Percentiles rank a stretch among this genome's conserved stretches.
Conservation (phyloP, 2,329 filamentous ascomycete species). For the Aspergillus udagawae region DNA sequence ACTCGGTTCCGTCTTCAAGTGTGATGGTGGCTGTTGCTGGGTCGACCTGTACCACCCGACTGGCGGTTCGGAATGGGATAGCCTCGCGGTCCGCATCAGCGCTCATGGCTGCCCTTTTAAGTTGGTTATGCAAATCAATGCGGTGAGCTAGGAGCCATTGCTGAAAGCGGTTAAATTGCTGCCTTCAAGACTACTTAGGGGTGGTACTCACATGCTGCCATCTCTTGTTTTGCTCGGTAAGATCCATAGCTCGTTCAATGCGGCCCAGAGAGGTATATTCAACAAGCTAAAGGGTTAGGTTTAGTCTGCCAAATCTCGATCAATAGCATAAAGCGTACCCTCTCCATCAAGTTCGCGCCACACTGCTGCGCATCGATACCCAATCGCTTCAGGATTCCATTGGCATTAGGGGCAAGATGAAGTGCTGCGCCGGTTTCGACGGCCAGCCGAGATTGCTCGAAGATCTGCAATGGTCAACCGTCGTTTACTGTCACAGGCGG, state of each 20-base stretch:
- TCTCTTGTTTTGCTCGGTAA: constrained; percentile 10
- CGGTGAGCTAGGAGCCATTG: constrained; percentile 51
- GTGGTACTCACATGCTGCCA: background rate
- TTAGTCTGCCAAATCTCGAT: no score
- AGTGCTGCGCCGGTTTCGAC: constrained; percentile 56
- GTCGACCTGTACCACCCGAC: constrained; percentile 41
- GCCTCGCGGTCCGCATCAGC: constrained; percentile 19
- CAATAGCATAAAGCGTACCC: no score
- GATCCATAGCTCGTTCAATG: constrained; percentile 14
- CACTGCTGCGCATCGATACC: constrained; percentile 30
- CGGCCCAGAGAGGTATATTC: constrained; percentile 35
- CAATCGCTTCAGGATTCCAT: constrained; percentile 50
- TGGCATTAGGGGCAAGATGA: constrained; percentile 57
- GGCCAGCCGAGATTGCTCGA: constrained; percentile 52
- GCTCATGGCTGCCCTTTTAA: constrained; percentile 42
- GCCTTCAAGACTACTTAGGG: no score
- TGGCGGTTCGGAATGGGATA: constrained; percentile 39
- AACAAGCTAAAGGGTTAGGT: constrained; percentile 15
- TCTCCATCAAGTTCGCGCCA: constrained; percentile 1
- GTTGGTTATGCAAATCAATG: constrained; percentile 46
- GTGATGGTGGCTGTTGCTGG: constrained; percentile 33
- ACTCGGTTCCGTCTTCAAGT: constrained; percentile 40
- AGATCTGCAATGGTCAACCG: constrained; percentile 34
- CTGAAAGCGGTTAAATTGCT: constrained; percentile 1
- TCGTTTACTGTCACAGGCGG: no score